Evolutionary conservation across 331 rosid species (phyloP).

Genomic region (Phaseolus coccineus): DNA sequence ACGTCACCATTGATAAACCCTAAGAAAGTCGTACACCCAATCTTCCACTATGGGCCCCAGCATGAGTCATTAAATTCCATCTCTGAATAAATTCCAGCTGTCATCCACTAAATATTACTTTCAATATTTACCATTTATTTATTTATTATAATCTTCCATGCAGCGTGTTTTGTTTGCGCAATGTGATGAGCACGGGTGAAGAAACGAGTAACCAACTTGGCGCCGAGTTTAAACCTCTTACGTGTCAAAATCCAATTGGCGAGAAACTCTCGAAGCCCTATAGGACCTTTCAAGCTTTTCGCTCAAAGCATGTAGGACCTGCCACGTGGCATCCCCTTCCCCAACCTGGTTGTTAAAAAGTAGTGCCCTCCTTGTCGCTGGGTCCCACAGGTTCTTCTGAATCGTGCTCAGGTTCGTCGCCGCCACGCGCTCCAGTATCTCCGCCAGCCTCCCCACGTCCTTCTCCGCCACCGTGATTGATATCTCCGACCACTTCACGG

Average conservation of each 20-base stretch:
- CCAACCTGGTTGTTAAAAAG: conserved; percentile 58
- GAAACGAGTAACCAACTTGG: not conserved
- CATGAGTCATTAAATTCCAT: conserved; percentile 28
- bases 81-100: conserved; percentile 59
- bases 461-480: conserved; percentile 82
- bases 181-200: not conserved
- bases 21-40: conserved; percentile 5
- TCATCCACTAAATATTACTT: conserved; percentile 40
- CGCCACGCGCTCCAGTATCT: conserved; percentile 78
- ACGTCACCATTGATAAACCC: conserved; percentile 38
- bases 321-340: conserved; percentile 98
- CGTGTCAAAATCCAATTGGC: conserved; percentile 53
- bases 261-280: conserved; percentile 51
- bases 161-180: not conserved
- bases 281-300: conserved; percentile 64
- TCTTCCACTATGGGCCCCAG: conserved; percentile 39
- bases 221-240: not conserved
- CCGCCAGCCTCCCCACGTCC: conserved; percentile 72
- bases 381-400: conserved; percentile 77
- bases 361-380: conserved; percentile 61
- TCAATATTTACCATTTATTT: no score
- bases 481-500: conserved; percentile 79
- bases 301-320: conserved; percentile 54
- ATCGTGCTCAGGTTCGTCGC: conserved; percentile 71
- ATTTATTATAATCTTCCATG: conserved; percentile 1